Evolutionary conservation across 176 grass and related monocot species (phyloP).

Genomic region (Dactylis glomerata): DNA sequence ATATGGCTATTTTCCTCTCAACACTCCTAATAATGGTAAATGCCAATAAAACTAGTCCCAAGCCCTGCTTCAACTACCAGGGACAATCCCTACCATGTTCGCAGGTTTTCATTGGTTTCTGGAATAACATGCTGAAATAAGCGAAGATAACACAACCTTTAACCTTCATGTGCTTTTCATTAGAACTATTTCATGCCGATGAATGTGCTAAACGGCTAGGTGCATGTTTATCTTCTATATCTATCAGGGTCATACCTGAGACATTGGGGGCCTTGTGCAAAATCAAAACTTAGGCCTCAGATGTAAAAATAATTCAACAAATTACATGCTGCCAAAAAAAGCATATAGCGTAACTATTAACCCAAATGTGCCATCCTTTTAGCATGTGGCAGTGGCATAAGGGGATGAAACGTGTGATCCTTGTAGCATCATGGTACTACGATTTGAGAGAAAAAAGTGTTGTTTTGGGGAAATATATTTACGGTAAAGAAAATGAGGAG

Average conservation of each 20-base stretch:
- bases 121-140: slow-evolving; percentile 9
- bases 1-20: not conserved
- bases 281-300: too few species aligned
- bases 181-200: not conserved
- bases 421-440: too few species aligned
- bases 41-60: not conserved
- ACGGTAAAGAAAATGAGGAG: not conserved
- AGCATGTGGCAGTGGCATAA: too few species aligned
- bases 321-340: not conserved
- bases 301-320: not conserved
- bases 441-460: too few species aligned
- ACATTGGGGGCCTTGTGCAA: too few species aligned
- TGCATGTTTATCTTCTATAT: not conserved
- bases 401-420: too few species aligned
- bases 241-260: not conserved
- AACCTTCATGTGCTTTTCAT: not conserved
- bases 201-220: not conserved
- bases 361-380: not conserved
- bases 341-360: not conserved
- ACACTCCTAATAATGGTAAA: not conserved
- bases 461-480: not conserved
- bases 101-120: not conserved
- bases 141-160: not conserved
- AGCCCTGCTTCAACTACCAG: not conserved
- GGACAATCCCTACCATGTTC: not conserved